Conservation (phyloP, 768 basidiomycete genomes). For the Kwoniella bestiolae region DNA sequence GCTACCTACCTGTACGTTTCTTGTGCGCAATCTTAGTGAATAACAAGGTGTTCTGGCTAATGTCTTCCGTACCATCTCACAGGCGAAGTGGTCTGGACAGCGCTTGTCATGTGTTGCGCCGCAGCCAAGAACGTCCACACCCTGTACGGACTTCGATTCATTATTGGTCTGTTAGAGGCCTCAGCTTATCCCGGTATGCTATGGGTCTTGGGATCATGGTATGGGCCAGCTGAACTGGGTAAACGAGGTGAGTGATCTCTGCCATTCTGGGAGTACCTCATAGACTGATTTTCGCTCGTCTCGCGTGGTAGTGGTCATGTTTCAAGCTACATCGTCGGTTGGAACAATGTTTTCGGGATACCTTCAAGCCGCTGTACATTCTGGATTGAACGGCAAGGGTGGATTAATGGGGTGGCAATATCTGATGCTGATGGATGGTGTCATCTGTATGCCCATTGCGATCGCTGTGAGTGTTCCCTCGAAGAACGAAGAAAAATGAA, state of each 20-base stretch:
- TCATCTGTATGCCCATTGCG: conserved; percentile 35
- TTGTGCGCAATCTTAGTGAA: not conserved
- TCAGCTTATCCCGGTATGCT: conserved; percentile 15
- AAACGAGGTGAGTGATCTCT: conserved; percentile 20
- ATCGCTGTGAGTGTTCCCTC: conserved; percentile 20
- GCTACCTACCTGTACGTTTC: conserved; percentile 15
- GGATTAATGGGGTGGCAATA: conserved; percentile 34
- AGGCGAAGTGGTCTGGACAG: conserved; percentile 24
- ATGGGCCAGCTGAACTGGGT: conserved; percentile 20
- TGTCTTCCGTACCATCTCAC: not conserved
- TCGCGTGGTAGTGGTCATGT: conserved; percentile 14
- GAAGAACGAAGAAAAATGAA: not conserved
- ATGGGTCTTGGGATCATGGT: conserved; percentile 27
- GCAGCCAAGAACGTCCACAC: conserved; percentile 22
- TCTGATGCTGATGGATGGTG: conserved; percentile 32
- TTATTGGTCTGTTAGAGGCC: conserved; percentile 24
- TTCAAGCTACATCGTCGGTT: conserved; percentile 21
- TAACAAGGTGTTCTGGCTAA: no score
- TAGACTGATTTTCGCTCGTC: conserved; percentile 20
- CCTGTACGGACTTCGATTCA: conserved; percentile 32
- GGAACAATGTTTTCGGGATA: conserved; percentile 34
- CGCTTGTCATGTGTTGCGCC: conserved; percentile 27
- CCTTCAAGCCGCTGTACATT: conserved; percentile 31
- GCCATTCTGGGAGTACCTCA: not conserved
- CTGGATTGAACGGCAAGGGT: conserved; percentile 19